Percentiles rank a stretch among this genome's conserved stretches.
Conservation (phyloP, 257 asterid genomes). For the Capsicum pubescens region DNA sequence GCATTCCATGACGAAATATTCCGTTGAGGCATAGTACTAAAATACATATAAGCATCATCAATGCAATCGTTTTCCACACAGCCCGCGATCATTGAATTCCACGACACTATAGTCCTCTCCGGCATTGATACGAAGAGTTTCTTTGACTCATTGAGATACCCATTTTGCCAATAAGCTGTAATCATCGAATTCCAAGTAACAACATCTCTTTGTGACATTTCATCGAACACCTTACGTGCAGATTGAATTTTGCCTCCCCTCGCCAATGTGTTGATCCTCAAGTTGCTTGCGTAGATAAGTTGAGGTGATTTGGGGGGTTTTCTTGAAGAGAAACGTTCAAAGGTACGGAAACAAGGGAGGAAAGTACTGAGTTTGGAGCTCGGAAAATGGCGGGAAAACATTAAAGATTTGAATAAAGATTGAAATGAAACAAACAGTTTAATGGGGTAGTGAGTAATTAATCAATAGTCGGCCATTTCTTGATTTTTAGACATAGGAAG, state of each 20-base stretch:
- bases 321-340: background rate
- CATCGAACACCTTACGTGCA: conserved; percentile 32
- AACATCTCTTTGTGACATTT: background rate
- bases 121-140: conserved; percentile 30
- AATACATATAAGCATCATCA: conserved; percentile 32
- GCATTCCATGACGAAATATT: conserved; percentile 33
- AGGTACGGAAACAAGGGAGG: background rate
- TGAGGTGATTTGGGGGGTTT: conserved; percentile 6
- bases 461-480: background rate
- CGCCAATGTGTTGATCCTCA: conserved; percentile 14
- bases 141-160: conserved; percentile 28
- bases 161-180: conserved; percentile 36
- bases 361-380: conserved; percentile 18
- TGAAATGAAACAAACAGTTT: background rate
- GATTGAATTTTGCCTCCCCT: background rate
- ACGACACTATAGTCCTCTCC: conserved; percentile 28
- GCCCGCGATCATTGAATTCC: conserved; percentile 35
- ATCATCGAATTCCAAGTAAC: conserved; percentile 36
- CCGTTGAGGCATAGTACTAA: conserved; percentile 31
- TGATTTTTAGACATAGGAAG: background rate
- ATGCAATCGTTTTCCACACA: conserved; percentile 33
- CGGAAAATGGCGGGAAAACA: background rate
- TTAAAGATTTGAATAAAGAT: background rate
- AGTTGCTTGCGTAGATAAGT: conserved; percentile 7
- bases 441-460: background rate